Base-by-base conservation (phyloP, 2,329 filamentous ascomycete species). In the Cordyceps cicadae region DNA sequence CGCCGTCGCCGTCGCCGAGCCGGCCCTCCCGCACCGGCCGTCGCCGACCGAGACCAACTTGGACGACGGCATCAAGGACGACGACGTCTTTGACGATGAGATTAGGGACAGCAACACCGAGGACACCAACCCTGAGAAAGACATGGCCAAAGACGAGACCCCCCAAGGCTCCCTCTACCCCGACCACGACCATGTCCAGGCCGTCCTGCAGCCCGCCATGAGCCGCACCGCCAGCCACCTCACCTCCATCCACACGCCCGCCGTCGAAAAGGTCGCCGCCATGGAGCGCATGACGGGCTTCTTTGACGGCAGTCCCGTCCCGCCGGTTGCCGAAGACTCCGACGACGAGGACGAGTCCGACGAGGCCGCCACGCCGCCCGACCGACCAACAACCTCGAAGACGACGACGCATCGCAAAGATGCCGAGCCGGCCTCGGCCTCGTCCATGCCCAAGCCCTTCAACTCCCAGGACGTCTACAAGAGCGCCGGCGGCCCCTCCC, bases 121-220 rank as follows among this genome's bases (percentile, higher is more conserved):
- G 3, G 29, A 29, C 7, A 4, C 29, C 29, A 29, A 7, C 5
- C n/a, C n/a, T n/a, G n/a, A n/a, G n/a, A 8, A 29, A 29, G 29
- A 29, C 5, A 5, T 5, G 34, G 4, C 34, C 12, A 37, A n/a
- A n/a, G 65, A 65, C 34, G 59, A 64, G 15, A 46, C 62, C 21
- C 64, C 73, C 9, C 76, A 77, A 45, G 74, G 74, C 55, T 68
- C 67, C 54, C 63, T 74, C 52, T 76, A 76, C 34, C 74, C 75
- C 53, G 78, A 81, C 51, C 75, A 81, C 61, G 82, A 85, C 66
- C 81, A 81, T 64, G 83, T 80, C 5, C 81, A 84, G 64, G 83
- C 82, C 8, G 77, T 86, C 51, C 76, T 87, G 54, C 83, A 84
- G 67, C 81, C 82, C 2, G 77, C 82, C 26, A 78, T 87, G 64